Evolutionary conservation across 108 stramenopile species (phyloP).

Genomic region (Mayamaea pseudoterrestris): DNA sequence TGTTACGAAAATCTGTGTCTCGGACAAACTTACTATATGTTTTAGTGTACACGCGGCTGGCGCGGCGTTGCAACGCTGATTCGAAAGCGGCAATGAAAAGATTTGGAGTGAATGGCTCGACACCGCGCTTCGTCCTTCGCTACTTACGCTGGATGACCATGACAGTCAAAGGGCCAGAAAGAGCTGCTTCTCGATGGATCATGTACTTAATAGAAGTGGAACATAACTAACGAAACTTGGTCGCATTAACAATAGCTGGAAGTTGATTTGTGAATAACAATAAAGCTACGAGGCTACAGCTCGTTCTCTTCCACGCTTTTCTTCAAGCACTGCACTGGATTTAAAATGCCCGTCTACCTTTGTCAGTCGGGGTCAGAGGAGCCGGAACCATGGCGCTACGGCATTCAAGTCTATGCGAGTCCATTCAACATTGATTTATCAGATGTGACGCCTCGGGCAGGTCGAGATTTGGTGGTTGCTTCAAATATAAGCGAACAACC

Average conservation of each 20-base stretch:
- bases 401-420: slow-evolving; percentile 56
- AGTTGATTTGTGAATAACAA: background rate
- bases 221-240: background rate
- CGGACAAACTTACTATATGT: no score
- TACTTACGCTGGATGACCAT: no score
- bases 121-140: no score
- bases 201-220: background rate
- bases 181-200: background rate
- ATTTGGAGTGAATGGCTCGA: no score
- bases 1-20: no score
- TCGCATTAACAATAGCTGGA: background rate
- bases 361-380: slow-evolving; percentile 49
- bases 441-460: background rate
- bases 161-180: background rate
- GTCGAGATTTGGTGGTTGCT: slow-evolving; percentile 1
- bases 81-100: no score
- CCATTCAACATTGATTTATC: slow-evolving; percentile 46
- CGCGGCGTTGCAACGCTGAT: no score
- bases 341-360: slow-evolving; percentile 66
- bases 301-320: background rate
- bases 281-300: background rate
- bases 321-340: background rate
- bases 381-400: slow-evolving; percentile 71
- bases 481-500: background rate
- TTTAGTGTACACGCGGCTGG: no score